Base-by-base conservation (phyloP, 225 moss, liverwort and hornwort species). In the Takakia lepidozioides region DNA sequence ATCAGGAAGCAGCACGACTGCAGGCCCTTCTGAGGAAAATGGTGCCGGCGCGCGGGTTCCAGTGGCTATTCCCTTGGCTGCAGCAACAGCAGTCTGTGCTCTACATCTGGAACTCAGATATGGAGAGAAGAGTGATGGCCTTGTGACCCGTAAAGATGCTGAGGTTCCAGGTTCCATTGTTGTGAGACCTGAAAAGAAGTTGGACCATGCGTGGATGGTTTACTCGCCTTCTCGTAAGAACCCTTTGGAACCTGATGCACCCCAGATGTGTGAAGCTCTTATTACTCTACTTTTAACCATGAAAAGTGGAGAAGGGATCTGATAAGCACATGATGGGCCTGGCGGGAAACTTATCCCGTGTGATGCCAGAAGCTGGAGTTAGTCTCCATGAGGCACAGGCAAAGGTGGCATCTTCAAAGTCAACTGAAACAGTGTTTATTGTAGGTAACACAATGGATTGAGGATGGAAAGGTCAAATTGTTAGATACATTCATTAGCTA, bases 181-280 rank as follows among this genome's bases (percentile, higher is more conserved):
- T 15, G 57, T 91, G 11, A 87, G 75, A 65, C 95, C 87, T 51
- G 85, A 87, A 2, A 91, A 85, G 54, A 98, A 98, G 43, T 57
- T 98, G 35, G 95, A 98, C 59, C 95, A 98, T 62, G 87, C 82
- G 22, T 98, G 95, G 95, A 98, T 98, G 95, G 95, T 98, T 11
- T 98, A 87, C 55, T 69, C 95, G 3, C 85, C 91, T 7, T 84
- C 95, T 5, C 71, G 80, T 44, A 82, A 71, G 43, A 82, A 98
- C n/a, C 59, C 73, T 2, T 75, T 73, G 30, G 95, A 87, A 57
- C 77, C 83, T 1, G 80, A 90, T 72, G 71, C 95, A 24, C 72
- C 91, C 30, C 87, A 98, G 54, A 87, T 90, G 82, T 91, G 91
- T 56, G 95, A 98, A 67, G 91, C 95, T 34, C 84, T 98, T 27